Evolutionary conservation across 2,329 filamentous ascomycete species (phyloP), one percentile per base, ranked within the genome.

Genomic region (Seiridium cupressi): DNA sequence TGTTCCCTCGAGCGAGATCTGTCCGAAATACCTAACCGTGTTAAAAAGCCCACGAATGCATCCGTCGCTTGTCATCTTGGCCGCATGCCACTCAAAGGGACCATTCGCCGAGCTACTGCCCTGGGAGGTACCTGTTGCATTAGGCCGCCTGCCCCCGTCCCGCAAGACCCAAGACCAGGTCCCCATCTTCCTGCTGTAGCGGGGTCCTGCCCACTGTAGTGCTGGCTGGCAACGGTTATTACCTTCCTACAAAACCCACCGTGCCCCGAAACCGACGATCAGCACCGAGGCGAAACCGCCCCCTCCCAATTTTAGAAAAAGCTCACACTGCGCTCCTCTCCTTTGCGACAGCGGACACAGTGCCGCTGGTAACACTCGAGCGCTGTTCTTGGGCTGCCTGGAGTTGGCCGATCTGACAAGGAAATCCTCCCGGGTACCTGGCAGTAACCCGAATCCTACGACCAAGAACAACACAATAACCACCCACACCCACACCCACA

Each of bases 201-300:
- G 38, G 38, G 38, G 38, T 42, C 13, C 9, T n/a, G 8, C 2
- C 13, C 46, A 48, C 46, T 48, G 13, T 48, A 26, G 18, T 26
- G 18, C 18, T 26, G 18, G 18, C 49, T 34, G 26, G n/a, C 38
- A 53, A 53, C 31, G 38, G 32, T 36, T 32, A 11, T 32, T 26
- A 49, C 47, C 47, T 49, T 31, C 47, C 47, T 8, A 18, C 51
- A 54, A 42, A 49, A 49, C 47, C 47, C 47, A 49, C 47, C 47
- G 31, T 44, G 65, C 64, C 66, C 70, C 73, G 72, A 75, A 74
- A 75, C 73, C 68, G 72, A 70, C 71, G 72, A 76, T 75, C 74
- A 73, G 64, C 70, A 72, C 66, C 66, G 68, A 69, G 68, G 68
- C 74, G 73, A 76, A 75, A 75, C 57, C 42, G 26, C 38, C 48